Evolutionary conservation across 129 eudicot species (phyloP).

Genomic region (Tagetes patula): DNA sequence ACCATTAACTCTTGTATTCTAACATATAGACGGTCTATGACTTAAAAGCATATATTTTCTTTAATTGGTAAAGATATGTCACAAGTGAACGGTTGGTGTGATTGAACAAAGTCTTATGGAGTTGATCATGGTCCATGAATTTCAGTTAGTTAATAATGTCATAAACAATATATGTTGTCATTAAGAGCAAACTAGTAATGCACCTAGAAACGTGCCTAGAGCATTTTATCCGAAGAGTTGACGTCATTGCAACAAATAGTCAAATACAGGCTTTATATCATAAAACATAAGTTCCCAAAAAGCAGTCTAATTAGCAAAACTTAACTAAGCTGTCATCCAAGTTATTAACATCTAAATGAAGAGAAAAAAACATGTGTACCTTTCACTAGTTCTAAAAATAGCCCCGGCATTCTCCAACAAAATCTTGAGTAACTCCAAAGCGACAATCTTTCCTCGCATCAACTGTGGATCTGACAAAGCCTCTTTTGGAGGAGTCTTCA

Average conservation of each 20-base stretch:
- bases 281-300: background rate
- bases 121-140: background rate
- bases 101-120: background rate
- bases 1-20: slow-evolving; percentile 10
- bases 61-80: background rate
- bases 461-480: slow-evolving; percentile 78
- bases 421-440: slow-evolving; percentile 93
- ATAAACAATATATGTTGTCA: slow-evolving; percentile 5
- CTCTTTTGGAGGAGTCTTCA: slow-evolving; percentile 99
- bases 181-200: slow-evolving; percentile 16
- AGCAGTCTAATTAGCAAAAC: background rate
- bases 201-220: background rate
- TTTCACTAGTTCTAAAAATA: slow-evolving; percentile 94
- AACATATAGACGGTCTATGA: slow-evolving; percentile 1
- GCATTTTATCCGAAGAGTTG: background rate
- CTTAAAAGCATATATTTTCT: background rate
- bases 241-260: slow-evolving; percentile 1
- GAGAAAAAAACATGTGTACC: slow-evolving; percentile 44
- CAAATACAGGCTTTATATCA: slow-evolving; percentile 6
- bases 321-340: background rate
- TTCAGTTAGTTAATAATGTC: background rate
- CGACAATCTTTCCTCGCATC: slow-evolving; percentile 94
- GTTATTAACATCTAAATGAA: slow-evolving; percentile 2
- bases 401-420: slow-evolving; percentile 99
- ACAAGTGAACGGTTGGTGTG: slow-evolving; percentile 5